Evolutionary conservation across 78 protist genomes (phyloP), one percentile per base, ranked within the genome.

Genomic region (Cavenderia fasciculata): DNA sequence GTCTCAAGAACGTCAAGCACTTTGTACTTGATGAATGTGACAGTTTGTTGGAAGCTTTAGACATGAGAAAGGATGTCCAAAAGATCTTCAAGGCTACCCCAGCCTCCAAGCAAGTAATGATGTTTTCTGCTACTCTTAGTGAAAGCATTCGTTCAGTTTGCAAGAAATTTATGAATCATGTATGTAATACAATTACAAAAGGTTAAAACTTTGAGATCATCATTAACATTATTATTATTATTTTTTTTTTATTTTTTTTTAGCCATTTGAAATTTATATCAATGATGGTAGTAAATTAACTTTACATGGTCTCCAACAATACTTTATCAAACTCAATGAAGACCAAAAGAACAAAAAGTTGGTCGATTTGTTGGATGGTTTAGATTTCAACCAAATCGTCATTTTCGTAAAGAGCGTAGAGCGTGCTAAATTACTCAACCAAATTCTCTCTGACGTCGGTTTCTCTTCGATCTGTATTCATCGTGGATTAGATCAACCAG

Each of bases 21-120:
- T 99, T 99, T 75, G 94, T 99, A 18, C 61, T 99, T 38, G 99
- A 99, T 66, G 99, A 99, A 97, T 98, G 99, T 72, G 99, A 99
- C 77, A 38, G 87, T 51, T 41, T 99, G 75, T 92, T 99, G 25
- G 97, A 95, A 44, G 27, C 84, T 14, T 51, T 97, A 38, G 87
- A 94, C 86, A 99, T 99, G 99, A 96, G 99, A 43, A 46, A 63
- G 27, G 98, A 97, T 27, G 98, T 99, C 43, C 99, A 98, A 87
- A 88, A 82, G 51, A 97, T 99, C 85, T 98, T 97, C 95, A 66
- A 74, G 74, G 1, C 33, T 69, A 96, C 97, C 0, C 99, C 99
- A 31, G 69, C 68, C 69, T 33, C 69, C 72, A 99, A 99, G 97
- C 99, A 99, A 87, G 99, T 97, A 61, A 96, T 98, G 99, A 99